These are phyloP conservation scores for Colletotrichum spinosum DNA, from an alignment of 2,329 filamentous ascomycete genomes.

Conservation along the genomic window DNA sequence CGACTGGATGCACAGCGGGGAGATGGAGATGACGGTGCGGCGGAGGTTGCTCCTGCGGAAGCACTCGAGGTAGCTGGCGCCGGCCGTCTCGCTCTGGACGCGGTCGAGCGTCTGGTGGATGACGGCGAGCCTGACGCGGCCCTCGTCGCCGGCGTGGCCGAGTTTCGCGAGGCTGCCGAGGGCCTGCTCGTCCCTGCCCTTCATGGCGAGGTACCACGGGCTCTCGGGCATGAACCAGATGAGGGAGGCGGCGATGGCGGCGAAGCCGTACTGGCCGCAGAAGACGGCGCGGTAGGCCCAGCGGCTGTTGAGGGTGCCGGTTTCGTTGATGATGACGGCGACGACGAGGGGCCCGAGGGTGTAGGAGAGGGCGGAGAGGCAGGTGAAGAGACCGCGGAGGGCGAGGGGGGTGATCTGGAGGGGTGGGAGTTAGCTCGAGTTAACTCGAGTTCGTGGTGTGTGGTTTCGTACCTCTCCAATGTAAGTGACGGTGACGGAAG, in stretches of 20 bases:
- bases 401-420: conserved; percentile 45
- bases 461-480: conserved; percentile 44
- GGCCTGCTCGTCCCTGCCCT: conserved; percentile 48
- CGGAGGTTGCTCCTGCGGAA: conserved; percentile 53
- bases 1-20: conserved; percentile 49
- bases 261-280: conserved; percentile 48
- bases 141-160: conserved; percentile 43
- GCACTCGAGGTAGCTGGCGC: conserved; percentile 53
- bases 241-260: conserved; percentile 43
- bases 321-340: conserved; percentile 48
- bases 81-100: conserved; percentile 46
- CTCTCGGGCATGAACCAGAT: conserved; percentile 56
- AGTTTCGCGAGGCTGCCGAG: conserved; percentile 49
- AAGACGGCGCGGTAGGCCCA: conserved; percentile 50
- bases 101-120: conserved; percentile 47
- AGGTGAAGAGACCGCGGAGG: conserved; percentile 44
- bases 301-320: conserved; percentile 41
- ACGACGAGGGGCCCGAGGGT: conserved; percentile 44
- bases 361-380: conserved; percentile 42
- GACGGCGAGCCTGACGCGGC: conserved; percentile 44
- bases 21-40: conserved; percentile 53
- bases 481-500: conserved; percentile 44
- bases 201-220: conserved; percentile 53
- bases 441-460: not conserved
- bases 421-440: conserved; percentile 35